Conservation (phyloP, 345 rosid genomes). For the Noccaea bulbosa region DNA sequence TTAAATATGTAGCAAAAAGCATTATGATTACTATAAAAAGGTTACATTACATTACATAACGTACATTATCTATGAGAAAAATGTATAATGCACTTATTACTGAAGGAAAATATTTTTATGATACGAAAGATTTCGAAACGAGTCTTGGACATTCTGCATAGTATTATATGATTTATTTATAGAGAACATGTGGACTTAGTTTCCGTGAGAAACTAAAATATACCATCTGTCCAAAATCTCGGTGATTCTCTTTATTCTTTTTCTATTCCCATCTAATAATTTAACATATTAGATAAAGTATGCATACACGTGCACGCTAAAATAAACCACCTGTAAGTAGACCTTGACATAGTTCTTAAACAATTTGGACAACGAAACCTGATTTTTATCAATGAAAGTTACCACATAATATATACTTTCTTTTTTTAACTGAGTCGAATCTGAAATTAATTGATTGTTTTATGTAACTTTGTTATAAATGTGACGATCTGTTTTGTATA, state of each 20-base stretch:
- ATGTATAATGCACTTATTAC: too few species aligned
- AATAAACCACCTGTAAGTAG: too few species aligned
- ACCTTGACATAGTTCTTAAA: background rate
- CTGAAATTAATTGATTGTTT: background rate
- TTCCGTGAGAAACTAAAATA: constrained; percentile 22
- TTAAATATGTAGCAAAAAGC: background rate
- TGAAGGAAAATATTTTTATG: background rate
- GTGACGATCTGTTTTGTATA: background rate
- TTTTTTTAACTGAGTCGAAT: too few species aligned
- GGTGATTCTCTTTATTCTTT: background rate
- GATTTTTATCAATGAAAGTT: background rate
- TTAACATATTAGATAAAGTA: too few species aligned
- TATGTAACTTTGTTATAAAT: background rate
- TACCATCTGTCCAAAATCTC: constrained; percentile 3
- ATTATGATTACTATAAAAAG: background rate
- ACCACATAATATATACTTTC: background rate
- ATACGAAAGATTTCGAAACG: background rate
- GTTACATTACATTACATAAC: too few species aligned
- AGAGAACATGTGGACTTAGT: constrained; percentile 13
- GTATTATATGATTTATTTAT: constrained; percentile 20
- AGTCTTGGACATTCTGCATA: background rate
- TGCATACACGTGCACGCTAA: background rate
- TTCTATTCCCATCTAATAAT: background rate
- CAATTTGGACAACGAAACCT: background rate
- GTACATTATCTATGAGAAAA: too few species aligned